A percentile compares a stretch with the other conserved stretches of the same genome.
Evolutionary conservation across 805 yeast species (phyloP).

Genomic region (Dipodascopsis tothii): DNA sequence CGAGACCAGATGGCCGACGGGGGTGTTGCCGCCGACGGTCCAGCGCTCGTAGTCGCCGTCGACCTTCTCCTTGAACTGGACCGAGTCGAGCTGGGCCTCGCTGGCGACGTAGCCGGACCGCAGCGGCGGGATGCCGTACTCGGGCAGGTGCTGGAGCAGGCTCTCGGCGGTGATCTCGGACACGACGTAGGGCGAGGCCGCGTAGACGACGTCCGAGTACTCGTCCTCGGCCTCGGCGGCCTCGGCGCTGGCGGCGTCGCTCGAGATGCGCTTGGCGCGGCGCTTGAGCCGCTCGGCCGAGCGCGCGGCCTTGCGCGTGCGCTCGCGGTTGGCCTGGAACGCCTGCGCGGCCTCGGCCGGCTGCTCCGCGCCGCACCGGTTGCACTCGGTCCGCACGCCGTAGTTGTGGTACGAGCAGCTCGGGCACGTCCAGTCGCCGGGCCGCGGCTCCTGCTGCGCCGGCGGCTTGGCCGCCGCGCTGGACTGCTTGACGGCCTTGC

Average conservation of each 20-base stretch:
- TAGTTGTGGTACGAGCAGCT: neutral
- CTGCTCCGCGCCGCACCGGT: neutral
- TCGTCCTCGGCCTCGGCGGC: too few species aligned
- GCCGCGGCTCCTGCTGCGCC: neutral
- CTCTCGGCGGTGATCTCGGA: neutral
- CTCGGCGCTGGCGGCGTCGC: too few species aligned
- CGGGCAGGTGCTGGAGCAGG: neutral
- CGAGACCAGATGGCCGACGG: neutral
- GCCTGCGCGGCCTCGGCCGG: neutral
- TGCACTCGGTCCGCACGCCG: neutral
- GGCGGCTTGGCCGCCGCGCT: neutral
- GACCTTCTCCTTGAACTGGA: neutral
- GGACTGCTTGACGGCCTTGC: neutral
- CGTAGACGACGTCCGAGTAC: too few species aligned
- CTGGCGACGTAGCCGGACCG: neutral
- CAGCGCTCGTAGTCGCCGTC: neutral
- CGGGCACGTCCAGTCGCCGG: neutral
- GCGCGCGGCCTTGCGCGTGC: neutral
- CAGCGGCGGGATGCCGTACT: neutral
- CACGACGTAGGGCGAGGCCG: too few species aligned
- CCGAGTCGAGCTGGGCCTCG: neutral
- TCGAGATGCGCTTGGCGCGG: too few species aligned
- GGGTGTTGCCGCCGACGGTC: neutral
- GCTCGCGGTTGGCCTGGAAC: neutral
- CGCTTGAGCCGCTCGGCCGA: neutral